A percentile compares a stretch with the other conserved stretches of the same genome.
Conservation (phyloP, 495 filamentous ascomycete species). For the Aspergillus egyptiacus region DNA sequence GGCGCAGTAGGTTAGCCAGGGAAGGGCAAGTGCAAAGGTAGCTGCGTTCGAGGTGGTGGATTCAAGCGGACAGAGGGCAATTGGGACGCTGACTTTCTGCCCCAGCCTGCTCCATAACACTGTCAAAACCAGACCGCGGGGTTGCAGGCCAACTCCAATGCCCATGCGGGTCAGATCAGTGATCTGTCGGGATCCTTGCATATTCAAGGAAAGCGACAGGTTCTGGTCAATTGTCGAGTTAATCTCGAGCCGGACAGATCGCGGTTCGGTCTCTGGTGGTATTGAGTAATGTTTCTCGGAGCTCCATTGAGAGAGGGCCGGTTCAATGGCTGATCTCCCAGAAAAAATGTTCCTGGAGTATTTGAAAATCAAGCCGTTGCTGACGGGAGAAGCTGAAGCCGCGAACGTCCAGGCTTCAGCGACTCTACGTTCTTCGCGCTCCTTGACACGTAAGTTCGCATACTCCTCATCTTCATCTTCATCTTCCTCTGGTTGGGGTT, state of each 20-base stretch:
- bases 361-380: constrained; percentile 24
- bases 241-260: constrained; percentile 34
- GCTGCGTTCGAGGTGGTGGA: constrained; percentile 33
- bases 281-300: constrained; percentile 36
- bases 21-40: constrained; percentile 36
- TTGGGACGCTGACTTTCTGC: constrained; percentile 37
- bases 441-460: constrained; percentile 13
- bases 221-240: constrained; percentile 18
- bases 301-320: constrained; percentile 37
- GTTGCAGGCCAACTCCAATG: constrained; percentile 33
- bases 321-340: constrained; percentile 28
- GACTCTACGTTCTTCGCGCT: constrained; percentile 20
- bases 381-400: constrained; percentile 24
- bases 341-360: constrained; percentile 43
- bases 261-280: constrained; percentile 25
- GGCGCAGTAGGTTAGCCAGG: constrained; percentile 46
- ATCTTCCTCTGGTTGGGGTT: constrained; percentile 14
- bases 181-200: constrained; percentile 35
- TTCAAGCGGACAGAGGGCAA: constrained; percentile 34
- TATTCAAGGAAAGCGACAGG: constrained; percentile 29
- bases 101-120: constrained; percentile 39
- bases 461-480: constrained; percentile 24
- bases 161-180: constrained; percentile 36
- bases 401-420: constrained; percentile 33
- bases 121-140: constrained; percentile 33